phyloP scores from a whole-genome alignment of 305 asterid species.

The Coffea humblotiana region DNA sequence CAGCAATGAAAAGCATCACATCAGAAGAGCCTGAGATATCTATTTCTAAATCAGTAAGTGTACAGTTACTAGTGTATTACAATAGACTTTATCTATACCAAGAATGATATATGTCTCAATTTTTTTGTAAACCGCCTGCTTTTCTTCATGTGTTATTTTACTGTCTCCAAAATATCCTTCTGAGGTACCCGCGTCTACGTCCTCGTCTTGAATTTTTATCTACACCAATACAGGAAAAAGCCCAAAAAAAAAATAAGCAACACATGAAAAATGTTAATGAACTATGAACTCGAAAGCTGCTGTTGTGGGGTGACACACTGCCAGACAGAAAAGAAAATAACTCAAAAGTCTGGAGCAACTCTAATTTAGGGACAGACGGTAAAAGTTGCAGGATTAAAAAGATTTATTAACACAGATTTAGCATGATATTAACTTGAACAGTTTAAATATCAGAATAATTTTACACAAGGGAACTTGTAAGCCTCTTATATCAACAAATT shows the following conservation, averaged over 20 bases:
- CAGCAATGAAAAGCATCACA: background rate
- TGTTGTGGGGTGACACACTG: background rate
- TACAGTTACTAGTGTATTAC: background rate
- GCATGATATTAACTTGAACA: background rate
- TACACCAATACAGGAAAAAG: conserved; percentile 28
- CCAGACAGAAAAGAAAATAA: background rate
- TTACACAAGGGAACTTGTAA: background rate
- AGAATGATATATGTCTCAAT: background rate
- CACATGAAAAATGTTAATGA: conserved; percentile 7
- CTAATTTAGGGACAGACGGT: background rate
- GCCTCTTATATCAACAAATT: background rate
- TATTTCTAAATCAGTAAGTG: background rate
- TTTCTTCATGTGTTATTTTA: conserved; percentile 14
- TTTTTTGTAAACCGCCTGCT: conserved; percentile 10
- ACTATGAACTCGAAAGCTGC: background rate
- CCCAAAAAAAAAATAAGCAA: conserved; percentile 1
- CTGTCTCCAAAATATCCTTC: conserved; percentile 51
- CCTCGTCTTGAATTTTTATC: conserved; percentile 49
- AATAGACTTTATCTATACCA: conserved; percentile 2
- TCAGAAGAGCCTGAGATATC: background rate
- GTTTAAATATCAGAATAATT: background rate
- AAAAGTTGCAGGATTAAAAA: background rate
- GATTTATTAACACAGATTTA: too few species aligned
- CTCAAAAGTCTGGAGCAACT: background rate
- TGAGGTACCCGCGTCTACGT: conserved; percentile 41